Evolutionary conservation across 2,329 filamentous ascomycete genomes (phyloP), one percentile per base, ranked within the genome.

Genomic region (Fusarium marasasianum): DNA sequence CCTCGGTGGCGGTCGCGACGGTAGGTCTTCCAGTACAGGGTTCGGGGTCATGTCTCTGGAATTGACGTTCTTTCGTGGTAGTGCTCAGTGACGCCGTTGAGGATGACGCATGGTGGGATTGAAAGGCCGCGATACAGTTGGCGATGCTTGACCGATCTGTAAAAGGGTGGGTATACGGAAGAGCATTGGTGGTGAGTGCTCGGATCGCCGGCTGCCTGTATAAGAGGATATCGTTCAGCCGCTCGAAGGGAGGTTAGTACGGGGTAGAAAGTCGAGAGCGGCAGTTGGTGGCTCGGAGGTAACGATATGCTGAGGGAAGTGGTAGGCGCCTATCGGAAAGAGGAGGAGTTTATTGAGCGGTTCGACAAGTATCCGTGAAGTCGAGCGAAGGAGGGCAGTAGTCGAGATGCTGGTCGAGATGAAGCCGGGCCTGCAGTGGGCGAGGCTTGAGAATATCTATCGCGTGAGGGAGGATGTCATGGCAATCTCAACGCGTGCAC

Each of bases 1-100:
- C 14, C 14, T 17, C 40, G 13, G 40, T 41, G 40, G 4, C 40
- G 40, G 29, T 14, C 2, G 8, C 5, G 8, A 10, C 0, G 44
- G 18, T 0, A 12, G 12, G 17, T 45, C 26, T 17, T 9, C 6
- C 12, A 12, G 17, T 14, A 20, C 5, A 26, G 43, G 11, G 44
- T 20, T 45, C 7, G 17, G 24, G 24, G 6, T 22, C 4, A 9
- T 45, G 17, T 20, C 12, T 26, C 44, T 26, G 5, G 8, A 4
- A 1, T 0, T 26, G 12, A 35, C 15, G 17, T 10, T 26, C 12
- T 47, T 29, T 29, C 5, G 24, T 10, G 8, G 2, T 20, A 1
- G 12, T 7, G 17, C 44, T 7, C 8, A 20, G 18, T 20, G 5
- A 0, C 0, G 12, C 2, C 12, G 8, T 29, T 9, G 24, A 20